Percentiles rank a stretch among this genome's conserved stretches.
Evolutionary conservation across 345 rosid genomes (phyloP).

Genomic region (Eucalyptus grandis): DNA sequence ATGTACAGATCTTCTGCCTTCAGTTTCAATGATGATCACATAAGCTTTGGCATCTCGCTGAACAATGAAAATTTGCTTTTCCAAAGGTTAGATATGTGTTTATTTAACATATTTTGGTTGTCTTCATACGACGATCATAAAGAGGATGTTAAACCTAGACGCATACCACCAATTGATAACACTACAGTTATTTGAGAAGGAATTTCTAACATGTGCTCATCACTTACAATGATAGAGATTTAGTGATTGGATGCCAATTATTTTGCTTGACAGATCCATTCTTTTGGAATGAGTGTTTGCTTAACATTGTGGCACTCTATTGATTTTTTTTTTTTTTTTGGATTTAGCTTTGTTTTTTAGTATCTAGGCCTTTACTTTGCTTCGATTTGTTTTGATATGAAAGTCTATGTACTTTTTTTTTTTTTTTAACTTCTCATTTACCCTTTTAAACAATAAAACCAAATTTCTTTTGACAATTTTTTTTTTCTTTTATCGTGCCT

Average conservation of each 20-base stretch:
- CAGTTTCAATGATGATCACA: not conserved
- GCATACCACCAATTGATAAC: not conserved
- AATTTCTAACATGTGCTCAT: not conserved
- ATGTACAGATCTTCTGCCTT: not conserved
- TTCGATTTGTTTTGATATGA: not conserved
- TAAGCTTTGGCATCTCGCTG: rapidly evolving
- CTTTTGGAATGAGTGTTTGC: not conserved
- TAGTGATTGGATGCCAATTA: not conserved
- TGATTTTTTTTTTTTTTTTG: too few relatives aligned
- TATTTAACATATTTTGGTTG: not conserved
- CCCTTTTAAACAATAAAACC: not conserved
- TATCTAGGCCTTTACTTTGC: not conserved
- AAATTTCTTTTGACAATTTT: not conserved
- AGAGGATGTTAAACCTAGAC: not conserved
- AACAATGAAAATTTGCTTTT: not conserved
- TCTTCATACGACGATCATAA: not conserved
- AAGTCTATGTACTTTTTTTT: too few relatives aligned
- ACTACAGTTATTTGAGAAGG: rapidly evolving
- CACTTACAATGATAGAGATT: not conserved
- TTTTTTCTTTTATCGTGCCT: not conserved
- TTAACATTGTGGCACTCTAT: not conserved
- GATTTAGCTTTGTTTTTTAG: not conserved
- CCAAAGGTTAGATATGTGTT: not conserved
- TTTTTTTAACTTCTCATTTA: not conserved
- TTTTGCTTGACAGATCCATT: not conserved